Evolutionary conservation across 2,329 filamentous ascomycete genomes (phyloP).

Genomic region (Aspergillus clavatus): DNA sequence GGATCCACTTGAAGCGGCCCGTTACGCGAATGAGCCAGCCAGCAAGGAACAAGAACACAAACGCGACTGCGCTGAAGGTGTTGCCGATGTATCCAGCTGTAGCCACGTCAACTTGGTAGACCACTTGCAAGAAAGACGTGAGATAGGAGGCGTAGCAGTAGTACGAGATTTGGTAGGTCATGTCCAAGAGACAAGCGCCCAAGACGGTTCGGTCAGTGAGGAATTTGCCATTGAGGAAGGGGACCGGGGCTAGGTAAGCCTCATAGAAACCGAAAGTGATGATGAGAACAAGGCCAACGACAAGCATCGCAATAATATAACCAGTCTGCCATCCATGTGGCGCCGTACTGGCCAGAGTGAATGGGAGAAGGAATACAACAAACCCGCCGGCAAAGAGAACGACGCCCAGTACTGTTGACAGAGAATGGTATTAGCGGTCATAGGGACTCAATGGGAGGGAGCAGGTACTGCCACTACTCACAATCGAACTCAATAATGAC

Average conservation of each 20-base stretch:
- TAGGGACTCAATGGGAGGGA: neutral
- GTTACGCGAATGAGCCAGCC: slow-evolving; percentile 47
- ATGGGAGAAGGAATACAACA: slow-evolving; percentile 41
- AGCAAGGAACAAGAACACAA: slow-evolving; percentile 51
- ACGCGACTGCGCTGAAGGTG: slow-evolving; percentile 49
- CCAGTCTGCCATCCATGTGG: slow-evolving; percentile 39
- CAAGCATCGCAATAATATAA: slow-evolving; percentile 46
- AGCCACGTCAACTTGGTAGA: slow-evolving; percentile 26
- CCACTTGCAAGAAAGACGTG: slow-evolving; percentile 34
- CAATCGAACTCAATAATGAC: slow-evolving; percentile 53
- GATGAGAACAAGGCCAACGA: slow-evolving; percentile 51
- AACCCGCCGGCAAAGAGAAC: slow-evolving; percentile 55
- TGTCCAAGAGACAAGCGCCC: slow-evolving; percentile 21
- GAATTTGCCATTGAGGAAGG: slow-evolving; percentile 23
- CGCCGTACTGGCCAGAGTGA: slow-evolving; percentile 47
- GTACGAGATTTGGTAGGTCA: slow-evolving; percentile 17
- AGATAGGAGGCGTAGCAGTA: slow-evolving; percentile 28
- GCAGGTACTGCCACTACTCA: slow-evolving; percentile 15
- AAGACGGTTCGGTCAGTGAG: slow-evolving; percentile 35
- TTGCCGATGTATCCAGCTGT: slow-evolving; percentile 43
- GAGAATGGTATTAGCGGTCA: too few relatives aligned
- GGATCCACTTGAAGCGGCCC: slow-evolving; percentile 48
- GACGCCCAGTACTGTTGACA: slow-evolving; percentile 48
- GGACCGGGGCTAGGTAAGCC: slow-evolving; percentile 42
- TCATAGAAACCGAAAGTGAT: slow-evolving; percentile 52